Base-by-base conservation (phyloP, 2,329 filamentous ascomycete species). In the Tolypocladium paradoxum region DNA sequence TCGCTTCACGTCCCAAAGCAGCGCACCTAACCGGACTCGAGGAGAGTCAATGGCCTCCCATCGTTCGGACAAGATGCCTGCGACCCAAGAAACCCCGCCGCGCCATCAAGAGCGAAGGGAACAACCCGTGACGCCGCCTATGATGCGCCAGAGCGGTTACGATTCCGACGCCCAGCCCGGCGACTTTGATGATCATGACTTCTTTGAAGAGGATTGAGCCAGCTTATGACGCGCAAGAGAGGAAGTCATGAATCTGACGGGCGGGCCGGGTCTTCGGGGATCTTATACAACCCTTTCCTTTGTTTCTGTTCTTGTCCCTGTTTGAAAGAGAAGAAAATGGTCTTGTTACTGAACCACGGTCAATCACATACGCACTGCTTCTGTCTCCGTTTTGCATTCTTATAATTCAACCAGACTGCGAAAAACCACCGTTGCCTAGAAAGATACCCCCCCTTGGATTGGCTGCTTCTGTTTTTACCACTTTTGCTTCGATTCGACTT, bases 151-250 rank as follows among this genome's bases (percentile, higher is more conserved):
- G 35, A 75, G 73, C 55, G 74, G 73, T 34, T 85, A 85, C 63
- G 82, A 85, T 62, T 74, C 74, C 33, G 82, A 85, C 64, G 82
- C 82, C 7, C 76, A 76, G 37, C 73, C 76, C 3, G 80, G 76
- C 54, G 76, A 80, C 52, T 81, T 81, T 67, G 78, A 82, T 60
- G 78, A 82, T 64, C 75, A 78, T 35, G 78, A 76, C 52, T 82
- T 82, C 68, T 81, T 80, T 59, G 76, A 78, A 57, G 75, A 79
- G 60, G 71, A 73, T 55, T 70, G 56, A 63, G 54, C 43, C 20
- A 36, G 18, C 18, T 36, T 24, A 47, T n/a, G 43, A 47, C 27
- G 11, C 27, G 27, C 43, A n/a, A 33, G 5, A 33, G 11, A n/a
- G 18, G 27, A n/a, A 20, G 27, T 6, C 43, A 9, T 20, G 12